These are phyloP conservation scores for Quercus ilex DNA, from an alignment of 306 rosid genomes.

Conservation along the genomic window DNA sequence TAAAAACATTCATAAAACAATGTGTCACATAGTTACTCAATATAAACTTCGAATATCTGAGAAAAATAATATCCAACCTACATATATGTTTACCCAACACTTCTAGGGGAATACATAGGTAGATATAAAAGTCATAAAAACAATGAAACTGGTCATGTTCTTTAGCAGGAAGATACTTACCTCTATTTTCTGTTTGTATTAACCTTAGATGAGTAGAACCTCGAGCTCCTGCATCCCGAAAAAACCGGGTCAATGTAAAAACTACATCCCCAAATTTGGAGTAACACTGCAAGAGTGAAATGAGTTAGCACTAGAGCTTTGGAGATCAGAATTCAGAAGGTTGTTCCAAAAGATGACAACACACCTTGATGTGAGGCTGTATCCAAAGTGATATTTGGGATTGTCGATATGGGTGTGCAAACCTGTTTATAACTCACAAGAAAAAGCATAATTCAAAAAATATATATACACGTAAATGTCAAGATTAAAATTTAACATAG, in stretches of 20 bases:
- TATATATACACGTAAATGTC: neutral
- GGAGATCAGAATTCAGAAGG: no score
- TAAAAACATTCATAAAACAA: neutral
- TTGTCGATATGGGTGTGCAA: constrained; percentile 42
- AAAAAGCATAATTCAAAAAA: constrained; percentile 15
- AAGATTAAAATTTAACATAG: neutral
- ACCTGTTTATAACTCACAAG: constrained; percentile 48
- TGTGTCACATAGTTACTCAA: neutral
- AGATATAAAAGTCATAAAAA: neutral
- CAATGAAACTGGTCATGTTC: neutral
- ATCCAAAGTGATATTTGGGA: no score
- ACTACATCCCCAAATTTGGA: no score
- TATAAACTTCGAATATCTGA: neutral
- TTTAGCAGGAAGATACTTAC: constrained; percentile 36
- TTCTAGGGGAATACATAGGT: neutral
- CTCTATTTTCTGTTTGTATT: neutral
- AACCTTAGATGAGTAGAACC: no score
- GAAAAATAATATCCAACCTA: neutral
- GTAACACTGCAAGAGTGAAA: no score
- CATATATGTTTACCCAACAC: neutral
- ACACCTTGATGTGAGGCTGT: no score
- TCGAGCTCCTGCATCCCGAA: no score
- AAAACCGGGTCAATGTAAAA: no score
- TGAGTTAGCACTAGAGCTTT: no score
- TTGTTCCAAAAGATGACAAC: no score